phyloP scores from a whole-genome alignment of 2,329 filamentous ascomycete genomes.

The Alternaria sp. region DNA sequence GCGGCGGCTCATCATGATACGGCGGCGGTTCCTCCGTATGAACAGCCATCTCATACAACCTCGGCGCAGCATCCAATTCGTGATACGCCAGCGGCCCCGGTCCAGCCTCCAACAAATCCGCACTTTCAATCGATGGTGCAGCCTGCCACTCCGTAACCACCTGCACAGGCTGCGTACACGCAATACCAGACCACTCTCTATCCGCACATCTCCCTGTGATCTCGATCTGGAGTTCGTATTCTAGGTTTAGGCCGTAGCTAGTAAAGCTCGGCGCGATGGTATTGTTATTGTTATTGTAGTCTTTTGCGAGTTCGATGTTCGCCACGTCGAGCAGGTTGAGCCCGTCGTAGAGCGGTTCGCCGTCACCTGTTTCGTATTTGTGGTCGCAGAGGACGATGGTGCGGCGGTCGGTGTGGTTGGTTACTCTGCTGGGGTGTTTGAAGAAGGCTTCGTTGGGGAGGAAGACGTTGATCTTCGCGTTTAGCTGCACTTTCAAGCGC shows the following conservation, averaged over 20 bases:
- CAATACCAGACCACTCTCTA: conserved; percentile 27
- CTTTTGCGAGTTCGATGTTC: conserved; percentile 11
- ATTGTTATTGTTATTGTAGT: neutral
- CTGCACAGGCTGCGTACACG: conserved; percentile 25
- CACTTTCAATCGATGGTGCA: no score
- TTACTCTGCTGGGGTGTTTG: conserved; percentile 6
- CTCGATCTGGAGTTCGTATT: conserved; percentile 32
- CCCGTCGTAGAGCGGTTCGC: conserved; percentile 23
- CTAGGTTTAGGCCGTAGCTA: conserved; percentile 32
- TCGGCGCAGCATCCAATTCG: conserved; percentile 12
- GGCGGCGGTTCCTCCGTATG: neutral
- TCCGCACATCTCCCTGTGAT: conserved; percentile 36
- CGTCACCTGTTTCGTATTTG: conserved; percentile 21
- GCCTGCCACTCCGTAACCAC: conserved; percentile 21
- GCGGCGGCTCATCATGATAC: neutral
- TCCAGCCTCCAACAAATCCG: neutral
- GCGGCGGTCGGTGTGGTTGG: conserved; percentile 9
- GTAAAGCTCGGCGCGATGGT: conserved; percentile 30
- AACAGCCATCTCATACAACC: neutral
- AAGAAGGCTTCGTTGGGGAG: conserved; percentile 16
- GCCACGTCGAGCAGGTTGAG: conserved; percentile 17
- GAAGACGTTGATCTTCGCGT: conserved; percentile 19
- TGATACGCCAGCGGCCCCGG: conserved; percentile 17
- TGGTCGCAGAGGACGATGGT: conserved; percentile 24
- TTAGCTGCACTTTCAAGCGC: conserved; percentile 30